Percentiles rank a stretch among this genome's conserved stretches.
Evolutionary conservation across 2,329 filamentous ascomycete genomes (phyloP).

Genomic region (Penicillium rolfsii): DNA sequence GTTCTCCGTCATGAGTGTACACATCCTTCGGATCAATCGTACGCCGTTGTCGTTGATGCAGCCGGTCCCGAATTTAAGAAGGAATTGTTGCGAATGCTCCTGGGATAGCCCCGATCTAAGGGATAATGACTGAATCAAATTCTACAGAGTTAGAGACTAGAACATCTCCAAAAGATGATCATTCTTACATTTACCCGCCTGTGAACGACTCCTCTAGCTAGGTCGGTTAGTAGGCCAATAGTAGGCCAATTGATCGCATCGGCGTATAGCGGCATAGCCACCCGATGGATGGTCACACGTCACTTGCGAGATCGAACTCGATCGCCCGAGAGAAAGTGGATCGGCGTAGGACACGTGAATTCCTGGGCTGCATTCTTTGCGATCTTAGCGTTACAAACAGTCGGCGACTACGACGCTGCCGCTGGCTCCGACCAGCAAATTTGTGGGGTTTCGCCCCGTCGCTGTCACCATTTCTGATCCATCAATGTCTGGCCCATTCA

Average conservation of each 20-base stretch:
- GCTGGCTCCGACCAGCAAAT: not conserved
- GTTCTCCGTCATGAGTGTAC: slow-evolving; percentile 75
- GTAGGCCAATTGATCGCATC: not conserved
- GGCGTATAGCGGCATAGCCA: not conserved
- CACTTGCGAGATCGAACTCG: not conserved
- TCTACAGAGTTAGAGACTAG: no score
- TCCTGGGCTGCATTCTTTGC: slow-evolving; percentile 19
- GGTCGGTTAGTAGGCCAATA: not conserved
- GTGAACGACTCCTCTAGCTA: not conserved
- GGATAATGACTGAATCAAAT: no score
- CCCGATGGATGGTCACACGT: not conserved
- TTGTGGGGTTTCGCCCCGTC: not conserved
- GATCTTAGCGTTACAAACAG: slow-evolving; percentile 16
- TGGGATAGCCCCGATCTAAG: no score
- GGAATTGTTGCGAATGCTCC: slow-evolving; percentile 64
- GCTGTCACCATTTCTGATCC: not conserved
- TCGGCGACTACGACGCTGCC: slow-evolving; percentile 11
- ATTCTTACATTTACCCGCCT: not conserved
- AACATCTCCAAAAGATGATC: no score
- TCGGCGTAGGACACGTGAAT: slow-evolving; percentile 21
- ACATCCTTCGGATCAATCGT: slow-evolving; percentile 69
- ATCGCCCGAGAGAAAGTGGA: slow-evolving; percentile 5
- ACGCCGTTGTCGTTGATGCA: slow-evolving; percentile 71
- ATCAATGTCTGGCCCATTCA: not conserved
- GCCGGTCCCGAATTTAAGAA: slow-evolving; percentile 63